A percentile compares a stretch with the other conserved stretches of the same genome.
These are phyloP conservation scores for Alloascoidea africana DNA, from an alignment of 805 yeast species.

Conservation along the genomic window DNA sequence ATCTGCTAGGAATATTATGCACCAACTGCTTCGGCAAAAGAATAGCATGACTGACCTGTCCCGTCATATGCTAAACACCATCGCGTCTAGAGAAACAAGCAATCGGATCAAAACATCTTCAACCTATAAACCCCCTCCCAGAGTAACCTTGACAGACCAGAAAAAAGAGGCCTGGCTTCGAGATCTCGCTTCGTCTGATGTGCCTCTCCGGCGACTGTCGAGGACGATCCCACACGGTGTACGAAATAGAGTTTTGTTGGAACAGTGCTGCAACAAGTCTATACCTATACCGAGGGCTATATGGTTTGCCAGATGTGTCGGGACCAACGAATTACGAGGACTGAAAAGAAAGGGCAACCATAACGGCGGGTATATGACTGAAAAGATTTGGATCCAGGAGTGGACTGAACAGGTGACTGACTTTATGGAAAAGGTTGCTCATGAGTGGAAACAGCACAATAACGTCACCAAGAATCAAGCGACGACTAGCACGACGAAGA, in stretches of 20 bases:
- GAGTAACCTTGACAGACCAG: slow-evolving; percentile 82
- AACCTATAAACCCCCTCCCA: slow-evolving; percentile 66
- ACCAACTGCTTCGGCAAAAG: slow-evolving; percentile 21
- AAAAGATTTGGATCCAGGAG: slow-evolving; percentile 57
- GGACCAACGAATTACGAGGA: slow-evolving; percentile 59
- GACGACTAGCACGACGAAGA: too few relatives aligned
- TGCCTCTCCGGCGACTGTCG: slow-evolving; percentile 54
- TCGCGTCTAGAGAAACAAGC: slow-evolving; percentile 28
- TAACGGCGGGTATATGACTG: slow-evolving; percentile 16
- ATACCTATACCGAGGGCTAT: slow-evolving; percentile 74
- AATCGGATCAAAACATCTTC: slow-evolving; percentile 32
- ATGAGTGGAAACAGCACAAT: slow-evolving; percentile 20
- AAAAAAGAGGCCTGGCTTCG: slow-evolving; percentile 76
- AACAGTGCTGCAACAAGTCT: slow-evolving; percentile 47
- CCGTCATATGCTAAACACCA: slow-evolving; percentile 29
- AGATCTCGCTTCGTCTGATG: slow-evolving; percentile 54
- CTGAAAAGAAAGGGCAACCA: slow-evolving; percentile 31
- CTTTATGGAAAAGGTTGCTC: slow-evolving; percentile 35
- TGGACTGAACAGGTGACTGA: slow-evolving; percentile 81
- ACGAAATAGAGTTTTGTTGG: slow-evolving; percentile 55
- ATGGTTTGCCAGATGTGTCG: slow-evolving; percentile 84
- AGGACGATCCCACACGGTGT: slow-evolving; percentile 86
- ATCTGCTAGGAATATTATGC: slow-evolving; percentile 46
- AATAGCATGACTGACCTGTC: slow-evolving; percentile 33
- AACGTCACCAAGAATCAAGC: slow-evolving; percentile 3